Base-by-base conservation (phyloP, 2,329 filamentous ascomycete species). In the Chlorencoelia australis region DNA sequence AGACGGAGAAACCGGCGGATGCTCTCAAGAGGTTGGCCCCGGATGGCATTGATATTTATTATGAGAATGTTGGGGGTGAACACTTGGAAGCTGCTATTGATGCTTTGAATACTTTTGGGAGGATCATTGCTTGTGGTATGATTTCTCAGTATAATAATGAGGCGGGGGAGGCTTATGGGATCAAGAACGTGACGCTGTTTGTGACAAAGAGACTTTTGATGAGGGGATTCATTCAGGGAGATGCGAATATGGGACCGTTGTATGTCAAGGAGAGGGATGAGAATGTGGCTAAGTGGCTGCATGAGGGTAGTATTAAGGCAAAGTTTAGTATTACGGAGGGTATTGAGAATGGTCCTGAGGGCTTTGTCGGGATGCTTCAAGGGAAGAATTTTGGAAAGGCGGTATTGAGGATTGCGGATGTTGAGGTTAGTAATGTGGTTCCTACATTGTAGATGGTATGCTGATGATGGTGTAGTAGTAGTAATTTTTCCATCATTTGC, bases 31-130 rank as follows among this genome's bases (percentile, higher is more conserved):
- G 79, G 39, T 67, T 86, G 5, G 79, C 79, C 1, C 80, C 81
- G 1, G 59, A 84, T 15, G 82, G 82, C 5, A 67, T 88, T 42
- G 81, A 87, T 54, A 85, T 87, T 55, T 86, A 86, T 64, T 88
- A 79, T 53, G 82, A 87, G 60, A 87, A 86, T 48, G 82, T 83
- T 5, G 82, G 82, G 14, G 82, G 81, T 25, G 79, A 83, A 59
- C 77, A 82, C 45, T 66, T 86, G 35, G 75, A 82, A 47, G 79
- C 79, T 25, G 76, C 78, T 0, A 59, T 87, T 31, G 64, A 69
- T 17, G 63, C 66, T 34, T 65, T 83, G 61, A 84, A 82, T 41
- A 49, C 64, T 36, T 73, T 67, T 40, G 82, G 79, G 5, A 68
- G 81, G 40, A 75, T 86, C 35, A 62, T 77, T 49, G 64, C 65